These are phyloP conservation scores for Rhodotorula sp. DNA, from an alignment of 1,284 basidiomycete genomes.

Conservation along the genomic window DNA sequence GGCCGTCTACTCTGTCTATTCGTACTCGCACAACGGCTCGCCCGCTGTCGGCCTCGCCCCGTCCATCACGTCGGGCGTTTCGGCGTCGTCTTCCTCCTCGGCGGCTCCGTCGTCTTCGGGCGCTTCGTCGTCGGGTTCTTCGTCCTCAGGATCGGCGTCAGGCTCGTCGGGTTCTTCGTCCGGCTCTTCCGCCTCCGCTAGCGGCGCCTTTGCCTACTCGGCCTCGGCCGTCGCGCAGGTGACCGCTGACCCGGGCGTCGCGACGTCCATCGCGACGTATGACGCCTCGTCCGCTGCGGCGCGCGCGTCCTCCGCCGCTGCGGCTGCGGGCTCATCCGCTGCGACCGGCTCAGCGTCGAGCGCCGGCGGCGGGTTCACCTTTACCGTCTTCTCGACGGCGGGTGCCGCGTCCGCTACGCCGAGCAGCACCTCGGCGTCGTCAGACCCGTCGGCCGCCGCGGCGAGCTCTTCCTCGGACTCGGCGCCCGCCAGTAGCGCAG, in stretches of 20 bases:
- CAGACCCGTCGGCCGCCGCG: not conserved
- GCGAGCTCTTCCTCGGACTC: not conserved
- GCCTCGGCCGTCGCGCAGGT: conserved; percentile 20
- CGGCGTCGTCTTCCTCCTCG: not conserved
- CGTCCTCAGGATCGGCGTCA: conserved; percentile 2
- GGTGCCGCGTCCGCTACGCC: conserved; percentile 7
- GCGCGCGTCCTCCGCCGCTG: not conserved
- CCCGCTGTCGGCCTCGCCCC: conserved; percentile 41
- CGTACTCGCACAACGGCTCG: conserved; percentile 38
- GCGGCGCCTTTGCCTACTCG: conserved; percentile 12
- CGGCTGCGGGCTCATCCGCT: not conserved
- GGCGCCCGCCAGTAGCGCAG: not conserved
- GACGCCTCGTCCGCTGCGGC: conserved; percentile 1
- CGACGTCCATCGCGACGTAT: conserved; percentile 7
- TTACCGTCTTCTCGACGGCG: conserved; percentile 33
- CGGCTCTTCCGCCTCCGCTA: conserved; percentile 1
- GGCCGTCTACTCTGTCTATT: conserved; percentile 38
- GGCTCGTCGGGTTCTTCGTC: not conserved
- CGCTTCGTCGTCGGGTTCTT: conserved; percentile 1
- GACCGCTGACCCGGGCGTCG: conserved; percentile 10
- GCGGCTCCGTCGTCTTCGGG: not conserved
- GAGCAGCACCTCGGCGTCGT: not conserved
- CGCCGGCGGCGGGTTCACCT: conserved; percentile 34
- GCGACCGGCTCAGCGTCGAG: not conserved
- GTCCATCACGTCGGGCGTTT: conserved; percentile 27